phyloP scores from a whole-genome alignment of 306 rosid genomes.

The Cajanus cajan region DNA sequence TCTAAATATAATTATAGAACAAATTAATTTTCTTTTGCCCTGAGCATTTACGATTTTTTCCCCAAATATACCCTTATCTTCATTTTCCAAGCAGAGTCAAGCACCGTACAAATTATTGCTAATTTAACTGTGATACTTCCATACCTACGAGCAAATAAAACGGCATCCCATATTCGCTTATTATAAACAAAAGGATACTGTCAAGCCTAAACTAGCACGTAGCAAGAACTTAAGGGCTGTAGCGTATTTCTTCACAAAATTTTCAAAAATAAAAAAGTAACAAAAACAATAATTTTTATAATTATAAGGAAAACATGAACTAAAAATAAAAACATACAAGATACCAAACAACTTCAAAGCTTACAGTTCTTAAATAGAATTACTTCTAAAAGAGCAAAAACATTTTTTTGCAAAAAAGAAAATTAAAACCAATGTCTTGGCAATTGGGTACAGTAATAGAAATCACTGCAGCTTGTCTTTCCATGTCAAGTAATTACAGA shows the following conservation, averaged over 20 bases:
- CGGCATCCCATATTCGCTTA: background rate
- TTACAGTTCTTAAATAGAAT: background rate
- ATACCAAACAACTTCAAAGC: background rate
- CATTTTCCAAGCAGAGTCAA: background rate
- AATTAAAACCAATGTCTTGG: background rate
- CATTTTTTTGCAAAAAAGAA: background rate
- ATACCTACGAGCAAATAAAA: background rate
- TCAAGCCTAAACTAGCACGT: background rate
- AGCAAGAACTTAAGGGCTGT: background rate
- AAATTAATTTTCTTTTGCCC: too few species aligned
- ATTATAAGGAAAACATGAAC: background rate
- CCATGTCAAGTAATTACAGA: conserved; percentile 47
- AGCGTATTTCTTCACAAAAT: background rate
- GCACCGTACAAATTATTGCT: too few species aligned
- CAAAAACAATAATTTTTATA: background rate
- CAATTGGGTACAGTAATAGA: background rate
- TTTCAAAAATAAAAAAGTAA: background rate
- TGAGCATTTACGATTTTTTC: too few species aligned
- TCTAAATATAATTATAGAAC: too few species aligned
- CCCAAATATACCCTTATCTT: too few species aligned
- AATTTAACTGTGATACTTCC: background rate
- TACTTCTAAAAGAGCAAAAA: background rate
- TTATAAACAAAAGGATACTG: background rate
- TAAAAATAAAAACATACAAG: background rate
- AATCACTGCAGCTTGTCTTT: conserved; percentile 35